phyloP scores from a whole-genome alignment of 495 filamentous ascomycete species.

The Oleoguttula mirabilis region DNA sequence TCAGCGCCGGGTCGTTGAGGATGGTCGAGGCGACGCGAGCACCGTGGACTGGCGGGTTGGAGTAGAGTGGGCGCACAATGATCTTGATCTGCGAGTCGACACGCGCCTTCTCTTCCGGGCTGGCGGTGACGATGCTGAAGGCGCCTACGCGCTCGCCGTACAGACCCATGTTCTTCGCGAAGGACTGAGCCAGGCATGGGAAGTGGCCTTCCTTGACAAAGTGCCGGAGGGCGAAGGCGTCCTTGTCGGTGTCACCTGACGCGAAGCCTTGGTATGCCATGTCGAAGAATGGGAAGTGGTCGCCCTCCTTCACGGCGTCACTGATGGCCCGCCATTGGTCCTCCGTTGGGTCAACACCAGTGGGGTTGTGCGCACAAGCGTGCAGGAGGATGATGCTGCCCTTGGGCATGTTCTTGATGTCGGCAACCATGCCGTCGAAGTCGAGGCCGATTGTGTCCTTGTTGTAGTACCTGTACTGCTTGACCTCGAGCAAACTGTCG shows the following conservation, averaged over 20 bases:
- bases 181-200: slow-evolving; percentile 81
- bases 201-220: slow-evolving; percentile 89
- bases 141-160: slow-evolving; percentile 97
- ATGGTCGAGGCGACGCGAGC: slow-evolving; percentile 89
- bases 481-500: slow-evolving; percentile 79
- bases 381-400: slow-evolving; percentile 85
- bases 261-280: slow-evolving; percentile 99
- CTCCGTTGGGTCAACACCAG: slow-evolving; percentile 85
- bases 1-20: slow-evolving; percentile 73
- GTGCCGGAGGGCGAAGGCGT: slow-evolving; percentile 84
- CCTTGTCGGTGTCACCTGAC: slow-evolving; percentile 75
- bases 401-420: slow-evolving; percentile 80
- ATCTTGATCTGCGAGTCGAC: slow-evolving; percentile 98
- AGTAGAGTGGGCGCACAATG: slow-evolving; percentile 91
- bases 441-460: slow-evolving; percentile 96
- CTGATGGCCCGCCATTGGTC: slow-evolving; percentile 91
- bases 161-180: slow-evolving; percentile 99
- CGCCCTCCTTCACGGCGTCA: slow-evolving; percentile 75
- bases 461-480: slow-evolving; percentile 97
- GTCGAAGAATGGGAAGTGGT: slow-evolving; percentile 94
- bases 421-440: slow-evolving; percentile 83
- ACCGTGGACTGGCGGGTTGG: slow-evolving; percentile 92
- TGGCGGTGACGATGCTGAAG: slow-evolving; percentile 81
- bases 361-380: slow-evolving; percentile 97
- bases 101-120: slow-evolving; percentile 83